Percentiles rank a stretch among this genome's conserved stretches.
phyloP scores from a whole-genome alignment of 768 basidiomycete genomes.

The Leccinum broughii region DNA sequence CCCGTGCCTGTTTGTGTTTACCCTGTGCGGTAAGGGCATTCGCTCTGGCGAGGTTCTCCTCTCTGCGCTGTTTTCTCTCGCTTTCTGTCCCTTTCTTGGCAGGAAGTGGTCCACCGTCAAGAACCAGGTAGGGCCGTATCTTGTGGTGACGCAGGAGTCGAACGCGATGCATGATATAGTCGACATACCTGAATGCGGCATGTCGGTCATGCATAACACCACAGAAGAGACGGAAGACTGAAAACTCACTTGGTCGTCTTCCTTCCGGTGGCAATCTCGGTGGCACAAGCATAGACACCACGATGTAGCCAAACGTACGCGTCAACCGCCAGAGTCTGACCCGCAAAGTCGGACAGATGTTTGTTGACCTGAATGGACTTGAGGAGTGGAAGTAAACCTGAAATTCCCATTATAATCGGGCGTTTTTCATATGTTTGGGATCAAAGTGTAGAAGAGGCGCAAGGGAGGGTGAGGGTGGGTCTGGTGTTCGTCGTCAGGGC shows the following conservation, averaged over 20 bases:
- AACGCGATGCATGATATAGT: slow-evolving; percentile 93
- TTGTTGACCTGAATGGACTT: slow-evolving; percentile 83
- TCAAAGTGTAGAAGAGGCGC: slow-evolving; percentile 8
- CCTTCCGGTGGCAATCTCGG: slow-evolving; percentile 85
- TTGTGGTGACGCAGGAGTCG: slow-evolving; percentile 81
- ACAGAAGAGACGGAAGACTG: background rate
- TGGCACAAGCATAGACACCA: slow-evolving; percentile 87
- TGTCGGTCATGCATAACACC: slow-evolving; percentile 3
- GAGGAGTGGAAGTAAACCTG: slow-evolving; percentile 84
- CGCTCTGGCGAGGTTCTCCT: slow-evolving; percentile 74
- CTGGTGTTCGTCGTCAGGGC: background rate
- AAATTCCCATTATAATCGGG: slow-evolving; percentile 75
- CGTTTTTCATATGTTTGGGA: background rate
- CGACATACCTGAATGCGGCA: slow-evolving; percentile 71
- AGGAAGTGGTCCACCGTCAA: slow-evolving; percentile 94
- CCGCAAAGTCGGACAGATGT: slow-evolving; percentile 79
- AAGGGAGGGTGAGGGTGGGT: background rate
- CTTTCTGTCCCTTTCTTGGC: slow-evolving; percentile 91
- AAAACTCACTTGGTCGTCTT: slow-evolving; percentile 74
- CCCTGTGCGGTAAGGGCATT: slow-evolving; percentile 76
- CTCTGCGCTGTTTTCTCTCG: slow-evolving; percentile 72
- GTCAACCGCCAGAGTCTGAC: slow-evolving; percentile 88
- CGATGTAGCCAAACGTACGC: slow-evolving; percentile 94
- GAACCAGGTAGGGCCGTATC: slow-evolving; percentile 89
- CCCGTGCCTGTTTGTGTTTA: slow-evolving; percentile 76